These are phyloP conservation scores for Venustampulla echinocandica DNA, from an alignment of 495 filamentous ascomycete species.

Conservation along the genomic window DNA sequence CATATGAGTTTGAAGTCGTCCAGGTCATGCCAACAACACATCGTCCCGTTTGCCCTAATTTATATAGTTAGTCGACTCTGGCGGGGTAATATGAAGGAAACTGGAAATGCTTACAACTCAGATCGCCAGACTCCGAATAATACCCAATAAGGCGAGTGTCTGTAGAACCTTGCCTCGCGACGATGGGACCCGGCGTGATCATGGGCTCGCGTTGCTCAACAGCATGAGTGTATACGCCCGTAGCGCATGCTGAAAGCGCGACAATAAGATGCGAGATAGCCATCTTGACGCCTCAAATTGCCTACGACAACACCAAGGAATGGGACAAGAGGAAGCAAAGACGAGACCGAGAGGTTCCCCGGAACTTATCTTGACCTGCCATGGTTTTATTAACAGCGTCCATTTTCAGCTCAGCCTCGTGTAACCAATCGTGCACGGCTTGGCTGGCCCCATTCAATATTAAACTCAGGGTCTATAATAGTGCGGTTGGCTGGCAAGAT, in stretches of 20 bases:
- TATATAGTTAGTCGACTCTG: not conserved
- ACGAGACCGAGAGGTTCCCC: too few species aligned
- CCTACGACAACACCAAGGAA: not conserved
- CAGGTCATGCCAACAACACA: not conserved
- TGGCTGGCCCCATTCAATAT: too few species aligned
- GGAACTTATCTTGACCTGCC: too few species aligned
- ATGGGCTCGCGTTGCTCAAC: not conserved
- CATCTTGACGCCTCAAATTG: slow-evolving; percentile 1
- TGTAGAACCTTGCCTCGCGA: not conserved
- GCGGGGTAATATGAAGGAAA: too few species aligned
- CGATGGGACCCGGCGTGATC: not conserved
- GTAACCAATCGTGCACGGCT: too few species aligned
- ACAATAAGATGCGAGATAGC: not conserved
- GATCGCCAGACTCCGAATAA: not conserved
- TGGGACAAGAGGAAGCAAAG: not conserved
- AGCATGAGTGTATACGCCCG: not conserved
- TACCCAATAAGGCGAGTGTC: not conserved
- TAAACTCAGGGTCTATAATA: too few species aligned
- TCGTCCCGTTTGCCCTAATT: not conserved
- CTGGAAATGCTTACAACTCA: not conserved
- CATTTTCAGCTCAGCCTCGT: too few species aligned
- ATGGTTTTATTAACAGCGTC: too few species aligned
- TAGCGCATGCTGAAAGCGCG: not conserved
- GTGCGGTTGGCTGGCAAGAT: too few species aligned
- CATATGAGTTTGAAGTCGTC: not conserved